phyloP scores from a whole-genome alignment of 805 yeast species.

The Wickerhamomyces strasburgensis region DNA sequence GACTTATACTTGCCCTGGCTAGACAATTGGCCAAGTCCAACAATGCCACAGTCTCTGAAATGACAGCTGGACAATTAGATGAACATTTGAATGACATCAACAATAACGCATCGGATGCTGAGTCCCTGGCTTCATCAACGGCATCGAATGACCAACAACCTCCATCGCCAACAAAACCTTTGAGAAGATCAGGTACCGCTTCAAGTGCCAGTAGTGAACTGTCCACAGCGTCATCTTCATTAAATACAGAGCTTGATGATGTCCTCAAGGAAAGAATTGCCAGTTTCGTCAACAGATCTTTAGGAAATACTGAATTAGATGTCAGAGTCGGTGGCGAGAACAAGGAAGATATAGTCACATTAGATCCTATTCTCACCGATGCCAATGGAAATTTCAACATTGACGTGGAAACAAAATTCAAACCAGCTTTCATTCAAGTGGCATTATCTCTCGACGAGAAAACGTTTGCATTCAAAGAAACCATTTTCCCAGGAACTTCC shows the following conservation, averaged over 20 bases:
- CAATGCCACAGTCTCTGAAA: slow-evolving; percentile 17
- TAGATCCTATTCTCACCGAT: slow-evolving; percentile 49
- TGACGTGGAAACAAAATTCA: slow-evolving; percentile 48
- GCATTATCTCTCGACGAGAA: slow-evolving; percentile 42
- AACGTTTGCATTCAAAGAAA: slow-evolving; percentile 41
- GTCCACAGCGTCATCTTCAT: slow-evolving; percentile 6
- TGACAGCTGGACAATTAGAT: slow-evolving; percentile 32
- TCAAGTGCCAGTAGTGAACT: slow-evolving; percentile 5
- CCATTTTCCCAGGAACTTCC: slow-evolving; percentile 33
- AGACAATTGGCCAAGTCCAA: slow-evolving; percentile 52
- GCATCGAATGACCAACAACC: slow-evolving; percentile 1
- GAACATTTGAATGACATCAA: slow-evolving; percentile 29
- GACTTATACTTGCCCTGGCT: slow-evolving; percentile 62
- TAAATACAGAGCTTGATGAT: slow-evolving; percentile 33
- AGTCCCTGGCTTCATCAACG: slow-evolving; percentile 16
- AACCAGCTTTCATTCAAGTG: slow-evolving; percentile 56
- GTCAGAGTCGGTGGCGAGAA: slow-evolving; percentile 53
- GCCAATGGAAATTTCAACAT: slow-evolving; percentile 60
- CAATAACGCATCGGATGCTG: slow-evolving; percentile 23
- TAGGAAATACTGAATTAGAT: slow-evolving; percentile 50
- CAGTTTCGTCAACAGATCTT: slow-evolving; percentile 63
- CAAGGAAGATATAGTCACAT: slow-evolving; percentile 26
- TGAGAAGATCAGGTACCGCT: slow-evolving; percentile 8
- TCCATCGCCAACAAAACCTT: not conserved
- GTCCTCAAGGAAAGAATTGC: slow-evolving; percentile 59